Conservation (phyloP, 2,329 filamentous ascomycete genomes). For the Bipolaris gigantea region DNA sequence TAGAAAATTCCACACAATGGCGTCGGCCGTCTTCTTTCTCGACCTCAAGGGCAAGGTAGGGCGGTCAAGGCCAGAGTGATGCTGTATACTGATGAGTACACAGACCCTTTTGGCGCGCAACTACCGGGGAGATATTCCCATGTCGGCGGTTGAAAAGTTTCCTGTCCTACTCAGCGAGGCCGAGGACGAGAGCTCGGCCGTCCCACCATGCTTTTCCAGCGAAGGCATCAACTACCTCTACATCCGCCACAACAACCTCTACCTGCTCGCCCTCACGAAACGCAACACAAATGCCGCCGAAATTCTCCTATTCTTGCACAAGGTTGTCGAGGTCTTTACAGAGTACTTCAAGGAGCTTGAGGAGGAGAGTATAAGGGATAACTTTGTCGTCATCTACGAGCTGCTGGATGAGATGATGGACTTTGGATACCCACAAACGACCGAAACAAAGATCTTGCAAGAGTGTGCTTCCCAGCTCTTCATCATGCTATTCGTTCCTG, state of each 20-base stretch:
- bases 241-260: conserved; percentile 98
- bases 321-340: conserved; percentile 97
- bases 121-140: conserved; percentile 97
- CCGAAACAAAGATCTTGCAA: conserved; percentile 96
- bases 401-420: conserved; percentile 99
- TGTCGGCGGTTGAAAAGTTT: conserved; percentile 99
- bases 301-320: conserved; percentile 96
- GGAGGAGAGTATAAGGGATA: conserved; percentile 97
- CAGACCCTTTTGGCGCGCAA: conserved; percentile 98
- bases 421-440: conserved; percentile 98
- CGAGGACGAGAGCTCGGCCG: conserved; percentile 97
- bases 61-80: conserved; percentile 25
- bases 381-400: conserved; percentile 99
- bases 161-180: conserved; percentile 94
- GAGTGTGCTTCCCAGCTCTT: conserved; percentile 57
- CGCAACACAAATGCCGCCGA: conserved; percentile 98
- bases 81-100: conserved; percentile 32
- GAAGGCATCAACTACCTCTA: conserved; percentile 99
- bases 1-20: conserved; percentile 63
- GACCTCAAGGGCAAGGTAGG: conserved; percentile 98
- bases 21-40: conserved; percentile 96
- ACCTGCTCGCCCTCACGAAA: conserved; percentile 95
- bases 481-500: background rate
- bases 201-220: conserved; percentile 95
- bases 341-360: conserved; percentile 99